Base-by-base conservation (phyloP, 1,139 yeast species). In the Geotrichum australiense region DNA sequence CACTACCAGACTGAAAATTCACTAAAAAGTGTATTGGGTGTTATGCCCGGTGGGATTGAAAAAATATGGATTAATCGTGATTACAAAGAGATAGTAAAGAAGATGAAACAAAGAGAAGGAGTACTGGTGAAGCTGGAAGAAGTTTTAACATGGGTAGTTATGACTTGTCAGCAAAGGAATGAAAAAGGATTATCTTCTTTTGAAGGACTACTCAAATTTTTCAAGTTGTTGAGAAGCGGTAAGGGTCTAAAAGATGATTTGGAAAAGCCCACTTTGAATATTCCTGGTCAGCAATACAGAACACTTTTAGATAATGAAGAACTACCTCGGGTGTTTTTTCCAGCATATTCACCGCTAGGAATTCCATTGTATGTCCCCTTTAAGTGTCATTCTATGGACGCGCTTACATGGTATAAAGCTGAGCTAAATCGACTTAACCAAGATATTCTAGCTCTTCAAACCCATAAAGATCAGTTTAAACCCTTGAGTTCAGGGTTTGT, bases 1-100 rank as follows among this genome's bases (percentile, higher is more conserved):
- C 33, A 39, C n/a, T 37, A 32, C 20, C 19, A 36, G 32, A 16
- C 31, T 7, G 42, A 50, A 5, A 49, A 41, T 10, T 50, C 44
- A 4, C 18, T 27, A 1, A 30, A 40, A 31, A 19, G 19, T 4
- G 41, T 52, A 14, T 56, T 54, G 32, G 39, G 42, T 1, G 41
- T 47, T 5, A 46, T 55, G n/a, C 52, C 62, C 2, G 54, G 51
- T 3, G 53, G 54, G 2, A 47, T 60, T 10, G 44, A 45, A 15
- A 50, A 46, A 5, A 46, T 61, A 0, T 61, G 64, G 64, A 48
- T 58, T 34, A 59, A 58, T 39, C 44, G 58, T 4, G 56, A 59
- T 38, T 58, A 46, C 39, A 25, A 47, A 1, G 46, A 41, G 18
- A 50, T 60, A 16, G 46, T 46, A 15, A 20, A 27, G 4, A 43